phyloP scores from a whole-genome alignment of 129 eudicot genomes.

The Tagetes patula region DNA sequence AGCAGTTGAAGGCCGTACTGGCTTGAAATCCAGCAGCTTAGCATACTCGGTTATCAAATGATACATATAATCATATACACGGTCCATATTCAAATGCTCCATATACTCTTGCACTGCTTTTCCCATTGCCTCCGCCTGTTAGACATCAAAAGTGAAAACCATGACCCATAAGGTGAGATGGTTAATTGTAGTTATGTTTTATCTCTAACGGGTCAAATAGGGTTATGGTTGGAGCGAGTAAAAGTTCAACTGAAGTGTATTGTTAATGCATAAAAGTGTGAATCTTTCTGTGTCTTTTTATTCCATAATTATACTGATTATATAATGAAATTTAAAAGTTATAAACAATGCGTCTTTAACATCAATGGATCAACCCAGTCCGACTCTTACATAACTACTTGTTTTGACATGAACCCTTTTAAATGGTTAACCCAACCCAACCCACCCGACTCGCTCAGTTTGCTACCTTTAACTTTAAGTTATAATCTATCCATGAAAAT shows the following conservation, averaged over 20 bases:
- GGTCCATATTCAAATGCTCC: slow-evolving; percentile 56
- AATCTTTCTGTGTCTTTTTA: background rate
- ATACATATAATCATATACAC: slow-evolving; percentile 73
- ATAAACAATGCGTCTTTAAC: background rate
- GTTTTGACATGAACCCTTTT: background rate
- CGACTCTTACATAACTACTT: background rate
- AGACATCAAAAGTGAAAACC: slow-evolving; percentile 4
- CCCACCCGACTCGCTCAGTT: background rate
- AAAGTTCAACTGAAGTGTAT: background rate
- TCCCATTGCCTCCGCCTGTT: slow-evolving; percentile 74
- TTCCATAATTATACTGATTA: background rate
- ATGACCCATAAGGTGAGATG: background rate
- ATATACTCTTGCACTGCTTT: slow-evolving; percentile 61
- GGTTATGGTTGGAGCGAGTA: background rate
- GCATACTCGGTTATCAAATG: slow-evolving; percentile 61
- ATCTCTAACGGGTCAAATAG: background rate
- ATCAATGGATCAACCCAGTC: background rate
- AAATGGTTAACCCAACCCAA: background rate
- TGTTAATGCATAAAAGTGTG: background rate
- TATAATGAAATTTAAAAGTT: background rate
- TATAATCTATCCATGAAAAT: background rate
- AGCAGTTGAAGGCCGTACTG: slow-evolving; percentile 52
- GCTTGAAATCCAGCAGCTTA: slow-evolving; percentile 59
- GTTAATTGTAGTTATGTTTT: background rate
- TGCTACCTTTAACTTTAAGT: background rate